Evolutionary conservation across 148 eudicot species (phyloP).

Genomic region (Rhododendron mucronatum): DNA sequence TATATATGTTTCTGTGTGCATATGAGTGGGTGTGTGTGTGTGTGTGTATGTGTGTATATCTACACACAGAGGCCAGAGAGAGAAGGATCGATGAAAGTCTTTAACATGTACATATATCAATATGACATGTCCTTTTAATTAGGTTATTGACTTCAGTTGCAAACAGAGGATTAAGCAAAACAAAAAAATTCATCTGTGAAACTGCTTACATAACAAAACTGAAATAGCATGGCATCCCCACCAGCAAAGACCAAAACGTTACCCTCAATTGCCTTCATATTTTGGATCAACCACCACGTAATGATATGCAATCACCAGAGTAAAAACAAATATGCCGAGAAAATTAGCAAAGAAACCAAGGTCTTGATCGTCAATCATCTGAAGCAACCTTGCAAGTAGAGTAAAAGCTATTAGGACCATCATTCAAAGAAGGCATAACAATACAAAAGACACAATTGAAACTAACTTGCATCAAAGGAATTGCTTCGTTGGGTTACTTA

Average conservation of each 20-base stretch:
- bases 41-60: too few relatives aligned
- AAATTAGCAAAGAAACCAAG: constrained; percentile 47
- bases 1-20: background rate
- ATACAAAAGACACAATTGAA: too few relatives aligned
- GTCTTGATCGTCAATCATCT: constrained; percentile 47
- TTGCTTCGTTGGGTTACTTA: background rate
- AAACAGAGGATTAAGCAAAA: background rate
- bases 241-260: background rate
- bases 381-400: background rate
- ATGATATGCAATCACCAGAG: constrained; percentile 39
- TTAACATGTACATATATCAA: background rate
- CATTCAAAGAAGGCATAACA: background rate
- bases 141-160: background rate
- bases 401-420: background rate
- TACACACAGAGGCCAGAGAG: background rate
- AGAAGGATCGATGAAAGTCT: background rate
- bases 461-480: background rate
- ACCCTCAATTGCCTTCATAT: constrained; percentile 37
- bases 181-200: background rate
- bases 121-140: background rate
- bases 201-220: background rate
- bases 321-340: constrained; percentile 34
- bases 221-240: constrained; percentile 8
- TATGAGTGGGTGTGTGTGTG: background rate
- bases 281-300: constrained; percentile 42